phyloP scores from a whole-genome alignment of 257 asterid genomes.

The Hygrophila difformis region DNA sequence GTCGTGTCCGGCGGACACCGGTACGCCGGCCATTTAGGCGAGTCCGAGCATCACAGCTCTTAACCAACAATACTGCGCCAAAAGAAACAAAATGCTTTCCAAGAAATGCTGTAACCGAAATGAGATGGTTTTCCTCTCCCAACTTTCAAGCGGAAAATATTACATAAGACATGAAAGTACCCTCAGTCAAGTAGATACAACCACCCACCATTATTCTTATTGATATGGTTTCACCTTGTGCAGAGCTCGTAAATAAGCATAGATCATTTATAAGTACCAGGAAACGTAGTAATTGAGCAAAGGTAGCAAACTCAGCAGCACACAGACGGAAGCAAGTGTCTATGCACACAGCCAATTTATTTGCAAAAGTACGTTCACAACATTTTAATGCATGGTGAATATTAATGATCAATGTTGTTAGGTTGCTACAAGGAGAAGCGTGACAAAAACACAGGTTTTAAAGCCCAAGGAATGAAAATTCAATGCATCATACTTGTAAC shows the following conservation, averaged over 20 bases:
- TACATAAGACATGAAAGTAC: too few relatives aligned
- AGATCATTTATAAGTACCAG: background rate
- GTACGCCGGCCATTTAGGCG: too few relatives aligned
- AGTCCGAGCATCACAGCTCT: too few relatives aligned
- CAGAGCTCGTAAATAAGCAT: background rate
- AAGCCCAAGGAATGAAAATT: background rate
- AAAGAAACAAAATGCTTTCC: too few relatives aligned
- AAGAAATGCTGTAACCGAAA: too few relatives aligned
- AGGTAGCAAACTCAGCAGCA: background rate
- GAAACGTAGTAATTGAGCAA: too few relatives aligned
- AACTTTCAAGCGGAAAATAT: too few relatives aligned
- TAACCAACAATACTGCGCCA: too few relatives aligned
- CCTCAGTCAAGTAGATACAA: background rate
- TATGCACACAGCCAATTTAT: background rate
- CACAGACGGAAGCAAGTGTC: constrained; percentile 1
- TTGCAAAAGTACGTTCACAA: background rate
- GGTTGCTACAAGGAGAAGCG: background rate
- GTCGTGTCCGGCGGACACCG: too few relatives aligned
- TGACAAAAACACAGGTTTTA: background rate
- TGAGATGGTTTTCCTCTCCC: too few relatives aligned
- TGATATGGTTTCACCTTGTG: background rate
- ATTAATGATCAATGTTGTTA: background rate
- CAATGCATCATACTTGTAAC: background rate
- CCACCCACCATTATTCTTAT: too few relatives aligned
- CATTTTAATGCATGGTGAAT: background rate